These are phyloP conservation scores for Hemileccinum rubropunctum DNA, from an alignment of 768 basidiomycete species.

Conservation along the genomic window DNA sequence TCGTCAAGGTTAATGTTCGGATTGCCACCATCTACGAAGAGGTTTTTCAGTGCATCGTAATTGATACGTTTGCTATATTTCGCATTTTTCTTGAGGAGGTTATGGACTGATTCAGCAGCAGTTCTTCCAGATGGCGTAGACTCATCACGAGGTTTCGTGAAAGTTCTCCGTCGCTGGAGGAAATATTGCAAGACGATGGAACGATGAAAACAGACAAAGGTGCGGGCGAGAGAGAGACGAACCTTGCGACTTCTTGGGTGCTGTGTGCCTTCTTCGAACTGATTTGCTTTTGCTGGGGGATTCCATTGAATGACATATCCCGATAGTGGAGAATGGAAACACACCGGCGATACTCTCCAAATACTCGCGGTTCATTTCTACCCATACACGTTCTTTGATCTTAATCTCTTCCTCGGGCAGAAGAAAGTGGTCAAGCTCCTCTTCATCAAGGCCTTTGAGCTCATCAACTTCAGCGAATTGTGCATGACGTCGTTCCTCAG, in stretches of 20 bases:
- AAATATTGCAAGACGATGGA: constrained; percentile 5
- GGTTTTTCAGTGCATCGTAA: constrained; percentile 81
- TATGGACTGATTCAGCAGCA: constrained; percentile 34
- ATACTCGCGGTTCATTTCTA: constrained; percentile 90
- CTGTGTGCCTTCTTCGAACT: constrained; percentile 38
- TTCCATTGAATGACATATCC: constrained; percentile 43
- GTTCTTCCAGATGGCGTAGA: constrained; percentile 47
- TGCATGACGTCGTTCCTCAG: constrained; percentile 58
- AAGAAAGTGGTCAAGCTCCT: constrained; percentile 80
- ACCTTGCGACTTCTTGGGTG: constrained; percentile 73
- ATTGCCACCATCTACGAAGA: constrained; percentile 53
- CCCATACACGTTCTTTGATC: constrained; percentile 91
- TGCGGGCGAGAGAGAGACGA: constrained; percentile 46
- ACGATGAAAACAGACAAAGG: constrained; percentile 19
- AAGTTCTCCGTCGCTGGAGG: constrained; percentile 64
- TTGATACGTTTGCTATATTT: constrained; percentile 93
- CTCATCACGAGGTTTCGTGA: constrained; percentile 68
- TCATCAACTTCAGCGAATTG: constrained; percentile 53
- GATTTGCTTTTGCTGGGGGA: constrained; percentile 70
- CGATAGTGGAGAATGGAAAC: constrained; percentile 4
- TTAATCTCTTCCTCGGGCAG: constrained; percentile 77
- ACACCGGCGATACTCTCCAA: constrained; percentile 78
- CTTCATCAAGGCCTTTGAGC: constrained; percentile 81
- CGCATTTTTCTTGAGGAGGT: constrained; percentile 77
- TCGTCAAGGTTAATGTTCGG: constrained; percentile 34